These are phyloP conservation scores for Emericellopsis cladophorae DNA, from an alignment of 2,329 filamentous ascomycete species.

Conservation along the genomic window DNA sequence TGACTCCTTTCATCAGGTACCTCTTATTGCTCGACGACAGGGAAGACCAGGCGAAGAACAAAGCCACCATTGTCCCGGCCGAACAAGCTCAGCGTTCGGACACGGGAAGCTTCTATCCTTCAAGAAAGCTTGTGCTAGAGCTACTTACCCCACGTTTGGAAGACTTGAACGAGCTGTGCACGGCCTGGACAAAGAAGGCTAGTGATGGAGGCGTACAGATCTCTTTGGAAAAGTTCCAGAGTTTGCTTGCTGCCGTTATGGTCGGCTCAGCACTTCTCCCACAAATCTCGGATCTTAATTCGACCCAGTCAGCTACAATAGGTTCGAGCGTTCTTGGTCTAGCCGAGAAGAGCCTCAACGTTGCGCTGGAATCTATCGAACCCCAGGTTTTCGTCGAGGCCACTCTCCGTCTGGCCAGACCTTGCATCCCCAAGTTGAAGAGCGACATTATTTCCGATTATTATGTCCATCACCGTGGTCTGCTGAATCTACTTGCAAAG, in stretches of 20 bases:
- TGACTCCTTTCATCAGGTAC: constrained; percentile 35
- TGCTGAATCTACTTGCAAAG: constrained; percentile 29
- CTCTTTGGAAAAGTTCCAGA: constrained; percentile 38
- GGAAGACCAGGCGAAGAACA: too few relatives aligned
- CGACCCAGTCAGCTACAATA: constrained; percentile 33
- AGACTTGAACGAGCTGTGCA: constrained; percentile 31
- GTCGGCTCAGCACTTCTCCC: constrained; percentile 32
- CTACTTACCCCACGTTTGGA: constrained; percentile 39
- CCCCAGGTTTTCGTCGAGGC: constrained; percentile 30
- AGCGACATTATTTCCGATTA: constrained; percentile 23
- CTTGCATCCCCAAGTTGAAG: constrained; percentile 31
- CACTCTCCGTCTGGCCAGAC: constrained; percentile 29
- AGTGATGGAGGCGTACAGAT: constrained; percentile 34
- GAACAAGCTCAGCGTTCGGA: constrained; percentile 10
- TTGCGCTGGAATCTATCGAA: constrained; percentile 29
- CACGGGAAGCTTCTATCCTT: constrained; percentile 20
- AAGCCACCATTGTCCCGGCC: too few relatives aligned
- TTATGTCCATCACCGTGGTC: constrained; percentile 20
- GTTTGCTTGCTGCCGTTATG: constrained; percentile 35
- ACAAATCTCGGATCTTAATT: constrained; percentile 31
- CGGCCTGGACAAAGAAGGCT: constrained; percentile 31
- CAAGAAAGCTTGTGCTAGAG: constrained; percentile 39
- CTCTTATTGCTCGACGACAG: constrained; percentile 34
- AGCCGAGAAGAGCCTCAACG: constrained; percentile 24
- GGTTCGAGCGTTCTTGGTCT: constrained; percentile 28